phyloP scores from a whole-genome alignment of 768 basidiomycete species.

The Boletus rubroflammeus region DNA sequence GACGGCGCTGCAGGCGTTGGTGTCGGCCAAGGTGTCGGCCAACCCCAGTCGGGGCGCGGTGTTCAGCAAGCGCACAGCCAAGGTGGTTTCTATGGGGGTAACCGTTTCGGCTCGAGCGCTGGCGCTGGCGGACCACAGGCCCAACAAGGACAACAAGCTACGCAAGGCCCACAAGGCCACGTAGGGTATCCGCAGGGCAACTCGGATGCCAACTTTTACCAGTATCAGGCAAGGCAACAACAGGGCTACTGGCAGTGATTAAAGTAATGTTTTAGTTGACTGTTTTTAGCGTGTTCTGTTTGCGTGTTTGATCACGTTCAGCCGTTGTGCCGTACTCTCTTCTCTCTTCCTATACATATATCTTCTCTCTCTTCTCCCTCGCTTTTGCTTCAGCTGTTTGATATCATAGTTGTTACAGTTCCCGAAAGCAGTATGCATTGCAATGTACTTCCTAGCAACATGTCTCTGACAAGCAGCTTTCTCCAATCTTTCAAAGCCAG shows the following conservation, averaged over 20 bases:
- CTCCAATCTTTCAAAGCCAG: not conserved
- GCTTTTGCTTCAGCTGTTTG: constrained; percentile 29
- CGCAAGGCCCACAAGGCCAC: constrained; percentile 37
- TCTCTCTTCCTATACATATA: constrained; percentile 7
- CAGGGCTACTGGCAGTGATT: constrained; percentile 53
- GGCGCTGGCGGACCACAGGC: constrained; percentile 46
- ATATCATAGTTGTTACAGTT: constrained; percentile 28
- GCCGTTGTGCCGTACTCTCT: not conserved
- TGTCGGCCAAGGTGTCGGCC: constrained; percentile 32
- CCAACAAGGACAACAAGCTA: constrained; percentile 41
- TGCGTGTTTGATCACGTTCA: not conserved
- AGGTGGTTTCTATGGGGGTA: constrained; percentile 44
- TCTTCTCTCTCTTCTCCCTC: constrained; percentile 4
- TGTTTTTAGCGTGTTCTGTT: constrained; percentile 1
- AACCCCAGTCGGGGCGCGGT: constrained; percentile 40
- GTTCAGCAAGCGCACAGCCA: constrained; percentile 44
- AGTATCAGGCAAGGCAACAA: constrained; percentile 64
- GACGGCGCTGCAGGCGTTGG: constrained; percentile 51
- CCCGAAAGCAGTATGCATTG: constrained; percentile 22
- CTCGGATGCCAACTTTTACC: constrained; percentile 66
- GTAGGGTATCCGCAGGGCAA: constrained; percentile 51
- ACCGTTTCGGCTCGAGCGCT: constrained; percentile 42
- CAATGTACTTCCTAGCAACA: constrained; percentile 32
- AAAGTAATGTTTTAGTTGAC: constrained; percentile 9
- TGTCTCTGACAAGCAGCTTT: constrained; percentile 17